Evolutionary conservation across 768 basidiomycete species (phyloP).

Genomic region (Macrocybe gigantea): DNA sequence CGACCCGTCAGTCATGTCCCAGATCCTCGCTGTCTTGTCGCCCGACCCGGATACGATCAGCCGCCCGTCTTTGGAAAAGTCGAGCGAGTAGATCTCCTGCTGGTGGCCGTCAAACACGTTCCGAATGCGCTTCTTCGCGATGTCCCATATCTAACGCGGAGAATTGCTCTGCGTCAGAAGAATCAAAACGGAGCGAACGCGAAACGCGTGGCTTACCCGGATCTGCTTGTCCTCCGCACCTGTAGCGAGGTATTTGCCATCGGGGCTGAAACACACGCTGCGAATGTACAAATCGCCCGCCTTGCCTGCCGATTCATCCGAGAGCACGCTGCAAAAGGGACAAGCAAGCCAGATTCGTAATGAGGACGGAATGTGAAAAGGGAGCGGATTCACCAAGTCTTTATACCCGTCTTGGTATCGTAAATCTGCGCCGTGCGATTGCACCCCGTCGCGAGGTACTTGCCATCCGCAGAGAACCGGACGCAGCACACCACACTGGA

Average conservation of each 20-base stretch:
- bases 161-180: background rate
- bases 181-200: background rate
- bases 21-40: slow-evolving; percentile 45
- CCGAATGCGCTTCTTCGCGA: slow-evolving; percentile 70
- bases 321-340: slow-evolving; percentile 15
- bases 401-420: slow-evolving; percentile 80
- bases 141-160: slow-evolving; percentile 80
- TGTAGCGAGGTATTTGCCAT: slow-evolving; percentile 89
- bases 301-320: slow-evolving; percentile 33
- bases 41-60: slow-evolving; percentile 89
- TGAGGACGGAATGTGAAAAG: background rate
- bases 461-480: slow-evolving; percentile 90
- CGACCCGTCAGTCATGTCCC: slow-evolving; percentile 35
- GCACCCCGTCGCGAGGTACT: slow-evolving; percentile 90
- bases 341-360: background rate
- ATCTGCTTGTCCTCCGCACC: slow-evolving; percentile 95
- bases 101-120: slow-evolving; percentile 82
- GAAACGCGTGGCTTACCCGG: slow-evolving; percentile 45
- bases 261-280: slow-evolving; percentile 85
- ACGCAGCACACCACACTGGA: slow-evolving; percentile 76
- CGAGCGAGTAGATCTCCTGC: slow-evolving; percentile 92
- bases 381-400: slow-evolving; percentile 60
- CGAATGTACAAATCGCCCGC: slow-evolving; percentile 48
- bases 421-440: slow-evolving; percentile 97
- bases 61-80: slow-evolving; percentile 80